These are phyloP conservation scores for Rosa rugosa DNA, from an alignment of 306 rosid species.

Conservation along the genomic window DNA sequence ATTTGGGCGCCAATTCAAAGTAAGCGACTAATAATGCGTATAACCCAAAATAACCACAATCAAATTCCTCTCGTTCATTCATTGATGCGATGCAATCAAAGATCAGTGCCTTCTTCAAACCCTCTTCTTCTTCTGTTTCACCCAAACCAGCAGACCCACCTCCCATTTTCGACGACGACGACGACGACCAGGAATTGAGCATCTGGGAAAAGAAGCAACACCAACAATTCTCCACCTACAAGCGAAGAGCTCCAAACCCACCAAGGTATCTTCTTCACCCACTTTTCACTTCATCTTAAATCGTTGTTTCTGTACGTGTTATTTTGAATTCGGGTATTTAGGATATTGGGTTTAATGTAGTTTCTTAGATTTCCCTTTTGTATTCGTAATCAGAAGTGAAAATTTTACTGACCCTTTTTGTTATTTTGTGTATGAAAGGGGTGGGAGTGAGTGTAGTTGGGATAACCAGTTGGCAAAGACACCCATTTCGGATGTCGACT, in stretches of 20 bases:
- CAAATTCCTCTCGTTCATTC: not conserved
- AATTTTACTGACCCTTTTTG: not conserved
- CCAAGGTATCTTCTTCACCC: constrained; percentile 22
- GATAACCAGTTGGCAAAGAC: constrained; percentile 5
- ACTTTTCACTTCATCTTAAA: not conserved
- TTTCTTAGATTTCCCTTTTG: no score
- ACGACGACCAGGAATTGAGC: constrained; percentile 37
- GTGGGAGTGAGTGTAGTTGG: not conserved
- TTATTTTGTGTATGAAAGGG: constrained; percentile 11
- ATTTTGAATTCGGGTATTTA: not conserved
- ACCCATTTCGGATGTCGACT: not conserved
- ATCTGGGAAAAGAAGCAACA: constrained; percentile 63
- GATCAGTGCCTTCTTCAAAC: constrained; percentile 69
- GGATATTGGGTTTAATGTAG: not conserved
- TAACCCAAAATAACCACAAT: not conserved
- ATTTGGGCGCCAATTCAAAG: constrained; percentile 12
- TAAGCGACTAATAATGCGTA: not conserved
- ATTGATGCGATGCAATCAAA: constrained; percentile 55
- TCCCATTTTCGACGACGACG: not conserved
- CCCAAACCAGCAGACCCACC: constrained; percentile 23
- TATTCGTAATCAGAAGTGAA: no score
- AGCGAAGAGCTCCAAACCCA: constrained; percentile 41
- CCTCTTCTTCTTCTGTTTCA: constrained; percentile 30
- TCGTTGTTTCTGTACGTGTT: not conserved
- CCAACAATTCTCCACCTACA: constrained; percentile 44